Evolutionary conservation across 2,329 filamentous ascomycete species (phyloP), one percentile per base, ranked within the genome.

Genomic region (Fusarium tuaranense): DNA sequence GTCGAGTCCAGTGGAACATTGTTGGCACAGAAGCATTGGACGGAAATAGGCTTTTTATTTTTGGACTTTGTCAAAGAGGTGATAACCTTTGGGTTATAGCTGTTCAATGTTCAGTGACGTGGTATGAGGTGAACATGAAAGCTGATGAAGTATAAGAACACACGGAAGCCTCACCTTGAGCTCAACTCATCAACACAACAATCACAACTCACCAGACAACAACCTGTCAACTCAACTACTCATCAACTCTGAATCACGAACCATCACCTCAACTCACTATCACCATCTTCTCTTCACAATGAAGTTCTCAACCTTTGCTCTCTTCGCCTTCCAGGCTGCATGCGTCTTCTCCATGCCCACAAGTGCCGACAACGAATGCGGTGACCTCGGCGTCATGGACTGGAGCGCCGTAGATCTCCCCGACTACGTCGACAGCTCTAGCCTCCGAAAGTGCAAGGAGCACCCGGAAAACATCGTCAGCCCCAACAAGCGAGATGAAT

Each of bases 341-440:
- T 64, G 48, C 36, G 18, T 58, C 16, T 25, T 64, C 38, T 34
- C 62, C 5, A 18, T 64, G 48, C 62, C 62, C 13, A 22, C 36
- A 20, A 32, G 20, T 10, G 8, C 36, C 4, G 34, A 55, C 22
- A 20, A 20, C 4, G 38, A 65, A 51, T 65, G 63, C 53, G 53
- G 63, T 20, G 63, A 22, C 39, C 63, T 65, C 53, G 63, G 63
- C 30, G 63, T 60, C 30, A 65, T 65, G 63, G 63, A 65, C 30
- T 65, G 63, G 63, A 60, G 39, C 53, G 27, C 34, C 8, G 63
- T 59, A 27, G 55, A 48, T 14, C 38, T 65, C 7, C 63, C 63
- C 10, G 53, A 46, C 20, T 20, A 51, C 7, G 53, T 65, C n/a
- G 63, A 65, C 30, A 30, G 53, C 16, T 51, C 34, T 20, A 12